Evolutionary conservation across 2,329 filamentous ascomycete genomes (phyloP).

Genomic region (Hypoxylon sp.): DNA sequence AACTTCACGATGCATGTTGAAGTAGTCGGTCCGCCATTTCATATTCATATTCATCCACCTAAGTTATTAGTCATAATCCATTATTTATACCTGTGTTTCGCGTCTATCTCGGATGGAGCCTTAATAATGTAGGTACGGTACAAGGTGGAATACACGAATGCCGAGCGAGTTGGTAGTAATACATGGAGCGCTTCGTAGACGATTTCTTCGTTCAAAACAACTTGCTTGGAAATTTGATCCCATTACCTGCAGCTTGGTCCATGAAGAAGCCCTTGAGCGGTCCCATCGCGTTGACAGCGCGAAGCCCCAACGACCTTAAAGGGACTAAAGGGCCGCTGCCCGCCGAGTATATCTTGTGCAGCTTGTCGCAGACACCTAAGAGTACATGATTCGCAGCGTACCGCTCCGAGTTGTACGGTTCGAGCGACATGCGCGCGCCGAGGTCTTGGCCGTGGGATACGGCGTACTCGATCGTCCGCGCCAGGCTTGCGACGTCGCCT

Average conservation of each 20-base stretch:
- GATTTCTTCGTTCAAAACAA: slow-evolving; percentile 13
- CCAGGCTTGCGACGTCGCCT: slow-evolving; percentile 85
- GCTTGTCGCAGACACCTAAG: slow-evolving; percentile 84
- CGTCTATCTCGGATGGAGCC: neutral
- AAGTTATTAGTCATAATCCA: neutral
- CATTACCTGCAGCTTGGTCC: slow-evolving; percentile 73
- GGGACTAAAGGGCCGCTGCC: slow-evolving; percentile 83
- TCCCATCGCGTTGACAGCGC: slow-evolving; percentile 78
- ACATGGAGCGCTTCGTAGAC: neutral
- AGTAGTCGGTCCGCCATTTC: neutral
- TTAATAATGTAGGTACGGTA: neutral
- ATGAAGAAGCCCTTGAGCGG: slow-evolving; percentile 89
- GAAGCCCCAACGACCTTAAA: slow-evolving; percentile 80
- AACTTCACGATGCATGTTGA: neutral
- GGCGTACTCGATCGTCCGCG: slow-evolving; percentile 78
- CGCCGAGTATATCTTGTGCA: slow-evolving; percentile 92
- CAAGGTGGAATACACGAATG: slow-evolving; percentile 14
- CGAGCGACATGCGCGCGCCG: slow-evolving; percentile 80
- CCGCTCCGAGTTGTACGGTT: slow-evolving; percentile 82
- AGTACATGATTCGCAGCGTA: slow-evolving; percentile 86
- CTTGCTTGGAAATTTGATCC: slow-evolving; percentile 46
- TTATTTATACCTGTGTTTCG: neutral
- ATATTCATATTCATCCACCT: neutral
- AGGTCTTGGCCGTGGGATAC: slow-evolving; percentile 89
- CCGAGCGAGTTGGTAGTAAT: neutral